Percentiles rank a stretch among this genome's conserved stretches.
Conservation (phyloP, 441 rosid species). For the Corymbia calophylla region DNA sequence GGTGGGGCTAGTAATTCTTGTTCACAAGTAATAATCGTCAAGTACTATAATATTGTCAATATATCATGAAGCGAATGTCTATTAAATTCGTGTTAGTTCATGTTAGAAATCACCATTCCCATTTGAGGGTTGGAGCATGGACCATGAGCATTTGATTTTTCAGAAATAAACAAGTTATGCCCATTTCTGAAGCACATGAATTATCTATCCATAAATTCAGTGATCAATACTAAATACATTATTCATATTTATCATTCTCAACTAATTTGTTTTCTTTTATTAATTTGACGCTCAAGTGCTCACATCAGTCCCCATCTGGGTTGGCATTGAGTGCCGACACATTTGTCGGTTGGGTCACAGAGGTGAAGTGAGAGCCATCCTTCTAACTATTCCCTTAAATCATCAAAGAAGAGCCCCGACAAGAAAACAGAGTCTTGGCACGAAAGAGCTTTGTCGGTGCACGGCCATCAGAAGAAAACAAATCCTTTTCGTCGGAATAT, state of each 20-base stretch:
- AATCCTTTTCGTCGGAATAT: neutral
- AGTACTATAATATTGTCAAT: neutral
- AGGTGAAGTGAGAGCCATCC: neutral
- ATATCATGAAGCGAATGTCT: neutral
- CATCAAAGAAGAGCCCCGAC: neutral
- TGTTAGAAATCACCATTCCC: neutral
- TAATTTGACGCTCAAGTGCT: neutral
- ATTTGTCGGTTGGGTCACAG: neutral
- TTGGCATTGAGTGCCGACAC: neutral
- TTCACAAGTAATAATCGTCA: neutral
- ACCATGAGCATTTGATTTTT: neutral
- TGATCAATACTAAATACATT: neutral
- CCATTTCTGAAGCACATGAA: neutral
- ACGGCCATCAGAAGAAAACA: neutral
- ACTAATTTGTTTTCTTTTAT: neutral
- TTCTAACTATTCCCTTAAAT: neutral
- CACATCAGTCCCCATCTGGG: neutral
- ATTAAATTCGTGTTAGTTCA: neutral
- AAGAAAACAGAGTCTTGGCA: neutral
- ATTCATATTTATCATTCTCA: neutral
- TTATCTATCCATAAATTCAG: neutral
- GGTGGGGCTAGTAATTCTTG: neutral
- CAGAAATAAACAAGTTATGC: neutral
- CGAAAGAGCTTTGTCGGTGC: neutral
- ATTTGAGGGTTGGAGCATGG: neutral